Conservation (phyloP, 441 rosid genomes). For the Eutrema salsugineum region DNA sequence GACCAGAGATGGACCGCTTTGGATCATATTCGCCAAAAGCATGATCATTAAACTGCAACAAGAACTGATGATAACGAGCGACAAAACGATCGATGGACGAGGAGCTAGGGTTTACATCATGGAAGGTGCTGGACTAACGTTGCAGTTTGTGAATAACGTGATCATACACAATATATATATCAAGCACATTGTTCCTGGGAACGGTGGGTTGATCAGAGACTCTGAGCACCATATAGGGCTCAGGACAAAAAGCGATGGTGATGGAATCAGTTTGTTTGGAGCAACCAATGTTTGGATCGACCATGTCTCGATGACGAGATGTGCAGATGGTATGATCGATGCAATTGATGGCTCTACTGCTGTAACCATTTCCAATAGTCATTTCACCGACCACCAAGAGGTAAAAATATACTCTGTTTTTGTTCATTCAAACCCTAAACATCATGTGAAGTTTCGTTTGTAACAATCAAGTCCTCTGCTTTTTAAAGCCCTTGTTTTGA, state of each 20-base stretch:
- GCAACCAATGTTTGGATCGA: constrained; percentile 64
- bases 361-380: constrained; percentile 63
- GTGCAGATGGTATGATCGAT: constrained; percentile 67
- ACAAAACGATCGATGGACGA: constrained; percentile 74
- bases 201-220: constrained; percentile 59
- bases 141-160: constrained; percentile 50
- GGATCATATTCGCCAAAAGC: constrained; percentile 45
- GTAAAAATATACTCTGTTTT: constrained; percentile 23
- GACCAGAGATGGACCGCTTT: constrained; percentile 45
- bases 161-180: constrained; percentile 56
- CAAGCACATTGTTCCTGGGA: constrained; percentile 34
- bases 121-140: constrained; percentile 51
- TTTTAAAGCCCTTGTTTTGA: neutral
- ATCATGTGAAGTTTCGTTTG: too few relatives aligned
- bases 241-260: constrained; percentile 59
- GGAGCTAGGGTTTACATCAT: constrained; percentile 59
- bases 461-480: too few relatives aligned
- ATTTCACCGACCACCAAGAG: constrained; percentile 65
- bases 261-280: constrained; percentile 62
- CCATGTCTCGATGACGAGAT: constrained; percentile 57
- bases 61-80: constrained; percentile 46
- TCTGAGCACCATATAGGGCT: constrained; percentile 43
- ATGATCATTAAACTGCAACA: constrained; percentile 49
- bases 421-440: too few relatives aligned
- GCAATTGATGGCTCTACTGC: constrained; percentile 62